These are phyloP conservation scores for Neurospora sp. DNA, from an alignment of 495 filamentous ascomycete genomes.

Conservation along the genomic window DNA sequence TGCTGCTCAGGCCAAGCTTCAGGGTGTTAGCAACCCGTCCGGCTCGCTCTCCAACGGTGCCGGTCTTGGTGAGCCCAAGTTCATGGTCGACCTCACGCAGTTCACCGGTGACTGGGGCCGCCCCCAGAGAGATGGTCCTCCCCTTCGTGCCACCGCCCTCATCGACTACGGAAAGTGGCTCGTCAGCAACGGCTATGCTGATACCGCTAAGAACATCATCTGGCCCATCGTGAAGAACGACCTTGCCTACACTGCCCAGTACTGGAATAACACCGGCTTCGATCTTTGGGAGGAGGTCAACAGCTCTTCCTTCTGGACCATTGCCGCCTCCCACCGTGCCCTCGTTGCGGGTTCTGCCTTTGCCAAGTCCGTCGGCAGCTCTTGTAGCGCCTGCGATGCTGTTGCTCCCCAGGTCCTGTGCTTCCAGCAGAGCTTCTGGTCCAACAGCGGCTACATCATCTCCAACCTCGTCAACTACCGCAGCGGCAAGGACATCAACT, in stretches of 20 bases:
- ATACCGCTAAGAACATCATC: conserved; percentile 30
- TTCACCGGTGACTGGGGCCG: conserved; percentile 60
- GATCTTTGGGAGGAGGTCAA: conserved; percentile 66
- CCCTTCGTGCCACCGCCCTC: conserved; percentile 53
- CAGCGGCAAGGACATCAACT: conserved; percentile 52
- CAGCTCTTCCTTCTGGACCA: conserved; percentile 50
- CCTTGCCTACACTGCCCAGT: conserved; percentile 56
- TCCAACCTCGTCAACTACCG: conserved; percentile 44
- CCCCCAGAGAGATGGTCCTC: conserved; percentile 62
- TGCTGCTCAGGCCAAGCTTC: conserved; percentile 47
- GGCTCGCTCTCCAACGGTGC: conserved; percentile 38
- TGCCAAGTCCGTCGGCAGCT: conserved; percentile 33
- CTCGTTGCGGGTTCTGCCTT: conserved; percentile 55
- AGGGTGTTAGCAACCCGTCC: conserved; percentile 51
- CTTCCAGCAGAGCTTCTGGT: conserved; percentile 58
- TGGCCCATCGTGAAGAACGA: conserved; percentile 61
- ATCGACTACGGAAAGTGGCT: conserved; percentile 39
- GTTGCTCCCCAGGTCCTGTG: conserved; percentile 51
- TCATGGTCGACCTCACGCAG: conserved; percentile 45
- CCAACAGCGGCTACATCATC: conserved; percentile 39
- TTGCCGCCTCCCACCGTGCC: conserved; percentile 34
- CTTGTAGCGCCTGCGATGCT: conserved; percentile 38
- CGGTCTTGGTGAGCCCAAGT: conserved; percentile 55
- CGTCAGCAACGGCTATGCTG: conserved; percentile 35
- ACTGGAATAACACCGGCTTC: conserved; percentile 61